These are phyloP conservation scores for Lolium rigidum DNA, from an alignment of 176 grass and related monocot genomes.

Conservation along the genomic window DNA sequence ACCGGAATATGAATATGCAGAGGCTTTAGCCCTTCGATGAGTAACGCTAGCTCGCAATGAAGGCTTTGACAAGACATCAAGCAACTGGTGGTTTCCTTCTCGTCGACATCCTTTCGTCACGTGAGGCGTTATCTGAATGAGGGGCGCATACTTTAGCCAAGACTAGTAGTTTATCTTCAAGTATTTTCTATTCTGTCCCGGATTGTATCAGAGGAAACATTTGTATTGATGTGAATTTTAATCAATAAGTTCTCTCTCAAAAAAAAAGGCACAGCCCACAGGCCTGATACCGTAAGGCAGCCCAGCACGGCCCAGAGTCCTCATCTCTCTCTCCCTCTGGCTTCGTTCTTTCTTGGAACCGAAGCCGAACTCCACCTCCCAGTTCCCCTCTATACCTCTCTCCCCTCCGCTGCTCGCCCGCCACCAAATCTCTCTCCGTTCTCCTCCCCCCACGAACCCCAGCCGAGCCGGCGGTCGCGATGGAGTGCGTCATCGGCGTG, in stretches of 20 bases:
- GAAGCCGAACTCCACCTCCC: conserved; percentile 12
- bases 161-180: no score
- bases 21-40: background rate
- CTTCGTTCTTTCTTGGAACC: conserved; percentile 33
- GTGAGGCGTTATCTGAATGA: no score
- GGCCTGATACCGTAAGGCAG: background rate
- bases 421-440: background rate
- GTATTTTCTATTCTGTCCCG: no score
- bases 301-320: background rate
- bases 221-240: no score
- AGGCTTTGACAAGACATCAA: background rate
- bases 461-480: conserved; percentile 16
- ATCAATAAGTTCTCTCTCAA: no score
- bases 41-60: background rate
- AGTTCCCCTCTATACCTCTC: no score
- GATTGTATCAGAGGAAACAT: no score
- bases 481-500: conserved; percentile 91
- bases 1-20: background rate
- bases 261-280: no score
- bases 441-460: background rate
- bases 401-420: no score
- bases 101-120: no score
- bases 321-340: background rate
- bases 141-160: no score
- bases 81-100: no score